Base-by-base conservation (phyloP, 768 basidiomycete genomes). In the Lactifluus rugatus region DNA sequence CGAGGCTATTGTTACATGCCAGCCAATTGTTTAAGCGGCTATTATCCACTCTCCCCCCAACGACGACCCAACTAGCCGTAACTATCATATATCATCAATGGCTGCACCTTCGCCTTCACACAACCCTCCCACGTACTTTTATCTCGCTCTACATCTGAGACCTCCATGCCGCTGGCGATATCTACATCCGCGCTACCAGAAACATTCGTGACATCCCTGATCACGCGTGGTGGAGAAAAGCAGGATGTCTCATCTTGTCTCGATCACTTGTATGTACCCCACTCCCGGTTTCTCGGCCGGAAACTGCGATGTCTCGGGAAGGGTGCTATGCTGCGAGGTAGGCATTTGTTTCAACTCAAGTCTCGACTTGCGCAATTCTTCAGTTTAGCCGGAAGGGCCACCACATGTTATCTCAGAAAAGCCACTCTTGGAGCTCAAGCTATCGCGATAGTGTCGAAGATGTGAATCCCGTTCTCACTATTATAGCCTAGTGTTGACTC, bases 321-420 rank as follows among this genome's bases (percentile, higher is more conserved):
- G 36, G 59, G 59, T 16, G 59, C 42, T 11, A 51, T 60, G 49
- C 36, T 60, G 14, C 59, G 59, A 60, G 59, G 59, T 56, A 32
- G 25, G 54, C 13, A 17, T n/a, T 47, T 34, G n/a, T 45, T 26
- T 36, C 13, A 32, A 14, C 2, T 10, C 21, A 23, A 10, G 53
- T 41, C 6, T 46, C n/a, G 19, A 6, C 44, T 11, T 34, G 23
- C 46, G 19, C 9, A 31, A 46, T 5, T 25, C 7, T 32, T 56
- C 16, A 11, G 19, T 32, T 28, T 10, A 60, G 59, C 59, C 5
- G 59, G 59, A 51, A 60, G 59, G 45, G 59, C 59, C 17, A 60
- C 59, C 8, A 60, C 59, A 13, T 47, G 36, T 45, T 56, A 60
- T 56, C 53, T 60, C 2, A 60, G 59, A 47, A 51, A n/a, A 11